Percentiles rank a stretch among this genome's conserved stretches.
phyloP scores from a whole-genome alignment of 164 flowering plant genomes.

The Magnolia changhungtana region DNA sequence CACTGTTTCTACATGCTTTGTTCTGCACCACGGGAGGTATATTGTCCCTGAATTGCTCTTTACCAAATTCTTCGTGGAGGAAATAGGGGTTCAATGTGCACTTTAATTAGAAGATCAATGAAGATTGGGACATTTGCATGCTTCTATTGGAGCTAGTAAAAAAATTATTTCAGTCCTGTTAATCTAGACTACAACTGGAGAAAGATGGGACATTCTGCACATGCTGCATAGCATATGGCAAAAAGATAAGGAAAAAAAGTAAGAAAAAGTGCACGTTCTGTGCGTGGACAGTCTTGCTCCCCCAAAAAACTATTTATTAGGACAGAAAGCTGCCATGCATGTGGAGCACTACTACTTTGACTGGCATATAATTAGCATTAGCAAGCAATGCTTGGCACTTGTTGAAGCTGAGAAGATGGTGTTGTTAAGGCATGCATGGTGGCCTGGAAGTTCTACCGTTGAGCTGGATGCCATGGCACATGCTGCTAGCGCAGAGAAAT shows the following conservation, averaged over 20 bases:
- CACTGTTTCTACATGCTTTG: slow-evolving; percentile 99
- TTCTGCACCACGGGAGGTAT: slow-evolving; percentile 95
- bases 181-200: not conserved
- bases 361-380: no score
- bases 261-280: not conserved
- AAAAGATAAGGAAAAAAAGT: not conserved
- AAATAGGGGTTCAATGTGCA: not conserved
- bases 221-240: not conserved
- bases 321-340: no score
- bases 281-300: no score
- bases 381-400: no score
- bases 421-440: no score
- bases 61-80: not conserved
- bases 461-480: no score
- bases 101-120: not conserved
- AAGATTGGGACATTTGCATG: not conserved
- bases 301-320: no score
- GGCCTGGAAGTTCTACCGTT: no score
- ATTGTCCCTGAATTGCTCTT: slow-evolving; percentile 3
- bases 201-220: not conserved
- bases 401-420: no score
- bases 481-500: no score
- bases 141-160: not conserved
- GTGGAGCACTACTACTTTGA: no score
- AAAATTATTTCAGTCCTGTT: not conserved